Percentiles rank a stretch among this genome's conserved stretches.
phyloP scores from a whole-genome alignment of 805 yeast genomes.

The Torulaspora microellipsoides region DNA sequence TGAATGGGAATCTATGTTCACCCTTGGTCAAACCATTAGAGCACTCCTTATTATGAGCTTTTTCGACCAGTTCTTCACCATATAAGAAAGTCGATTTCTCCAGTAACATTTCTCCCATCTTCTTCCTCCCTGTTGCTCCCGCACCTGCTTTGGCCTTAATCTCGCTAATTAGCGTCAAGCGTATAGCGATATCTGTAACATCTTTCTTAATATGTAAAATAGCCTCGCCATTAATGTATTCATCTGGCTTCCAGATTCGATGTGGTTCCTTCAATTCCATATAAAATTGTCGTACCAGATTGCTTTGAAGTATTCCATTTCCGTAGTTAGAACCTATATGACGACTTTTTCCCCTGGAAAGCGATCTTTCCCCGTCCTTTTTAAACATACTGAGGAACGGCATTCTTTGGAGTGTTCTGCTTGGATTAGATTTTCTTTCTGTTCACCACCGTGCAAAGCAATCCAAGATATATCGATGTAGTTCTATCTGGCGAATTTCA shows the following conservation, averaged over 20 bases:
- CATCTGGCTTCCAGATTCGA: constrained; percentile 75
- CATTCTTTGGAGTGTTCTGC: constrained; percentile 1
- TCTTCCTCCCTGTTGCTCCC: constrained; percentile 46
- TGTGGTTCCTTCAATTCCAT: constrained; percentile 72
- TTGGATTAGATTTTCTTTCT: too few relatives aligned
- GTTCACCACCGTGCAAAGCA: too few relatives aligned
- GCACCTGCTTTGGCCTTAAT: constrained; percentile 49
- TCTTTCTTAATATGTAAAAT: constrained; percentile 53
- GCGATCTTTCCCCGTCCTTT: constrained; percentile 10
- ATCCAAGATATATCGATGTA: too few relatives aligned
- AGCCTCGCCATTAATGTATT: constrained; percentile 60
- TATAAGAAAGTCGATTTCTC: constrained; percentile 56
- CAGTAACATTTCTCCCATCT: constrained; percentile 49
- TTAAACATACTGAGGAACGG: constrained; percentile 12
- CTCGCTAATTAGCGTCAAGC: constrained; percentile 51
- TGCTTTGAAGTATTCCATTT: constrained; percentile 14
- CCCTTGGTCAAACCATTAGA: constrained; percentile 62
- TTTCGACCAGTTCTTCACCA: constrained; percentile 39
- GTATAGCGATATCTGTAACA: constrained; percentile 44
- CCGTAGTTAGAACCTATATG: constrained; percentile 19
- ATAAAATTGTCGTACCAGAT: constrained; percentile 58
- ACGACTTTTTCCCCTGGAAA: constrained; percentile 22
- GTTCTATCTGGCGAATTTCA: too few relatives aligned
- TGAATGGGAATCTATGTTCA: constrained; percentile 83
- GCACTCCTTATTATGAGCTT: constrained; percentile 4